phyloP scores from a whole-genome alignment of 495 filamentous ascomycete genomes.

The Pyronema omphalodes region DNA sequence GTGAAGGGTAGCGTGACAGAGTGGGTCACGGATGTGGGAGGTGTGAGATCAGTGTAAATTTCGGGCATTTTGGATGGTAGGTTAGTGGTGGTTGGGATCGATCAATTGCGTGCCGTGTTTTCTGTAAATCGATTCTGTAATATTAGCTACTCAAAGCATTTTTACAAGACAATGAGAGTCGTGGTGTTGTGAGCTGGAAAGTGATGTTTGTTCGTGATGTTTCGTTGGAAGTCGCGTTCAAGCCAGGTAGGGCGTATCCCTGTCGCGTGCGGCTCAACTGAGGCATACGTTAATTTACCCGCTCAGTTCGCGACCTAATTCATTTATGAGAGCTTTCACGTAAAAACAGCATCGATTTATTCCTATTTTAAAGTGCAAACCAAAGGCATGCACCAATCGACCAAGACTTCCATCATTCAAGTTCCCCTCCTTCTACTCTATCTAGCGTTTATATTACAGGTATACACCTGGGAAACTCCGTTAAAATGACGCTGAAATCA shows the following conservation, averaged over 20 bases:
- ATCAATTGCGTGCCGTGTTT: not conserved
- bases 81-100: not conserved
- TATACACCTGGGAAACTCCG: not conserved
- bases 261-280: not conserved
- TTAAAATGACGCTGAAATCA: not conserved
- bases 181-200: too few species aligned
- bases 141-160: too few species aligned
- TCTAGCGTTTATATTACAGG: not conserved
- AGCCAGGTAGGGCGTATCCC: not conserved
- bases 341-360: too few species aligned
- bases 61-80: constrained; percentile 19
- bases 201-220: not conserved
- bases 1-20: constrained; percentile 63
- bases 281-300: not conserved
- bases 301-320: not conserved
- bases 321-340: not conserved
- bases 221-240: constrained; percentile 1
- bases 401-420: not conserved
- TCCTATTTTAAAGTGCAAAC: too few species aligned
- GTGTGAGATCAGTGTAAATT: constrained; percentile 71
- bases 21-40: constrained; percentile 84
- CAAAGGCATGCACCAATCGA: too few species aligned
- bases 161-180: too few species aligned
- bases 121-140: too few species aligned
- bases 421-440: not conserved